phyloP scores from a whole-genome alignment of 2,329 filamentous ascomycete genomes.

The Epichloe sp. region DNA sequence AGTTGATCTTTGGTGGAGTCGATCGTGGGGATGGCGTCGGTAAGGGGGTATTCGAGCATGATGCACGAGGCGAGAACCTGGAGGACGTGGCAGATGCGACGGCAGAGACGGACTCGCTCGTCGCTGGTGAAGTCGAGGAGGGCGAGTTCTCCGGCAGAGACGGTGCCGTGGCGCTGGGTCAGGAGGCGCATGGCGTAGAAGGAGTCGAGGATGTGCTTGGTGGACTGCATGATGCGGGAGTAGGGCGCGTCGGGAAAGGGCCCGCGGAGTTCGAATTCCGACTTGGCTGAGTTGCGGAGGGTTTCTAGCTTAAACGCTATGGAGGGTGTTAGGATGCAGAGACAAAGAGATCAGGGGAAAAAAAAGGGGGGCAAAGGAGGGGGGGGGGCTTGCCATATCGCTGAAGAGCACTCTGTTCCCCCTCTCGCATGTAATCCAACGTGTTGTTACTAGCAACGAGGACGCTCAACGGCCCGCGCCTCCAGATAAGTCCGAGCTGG shows the following conservation, averaged over 20 bases:
- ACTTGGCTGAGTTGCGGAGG: constrained; percentile 58
- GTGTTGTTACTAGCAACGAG: constrained; percentile 47
- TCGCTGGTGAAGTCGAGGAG: constrained; percentile 66
- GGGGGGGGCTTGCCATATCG: constrained; percentile 41
- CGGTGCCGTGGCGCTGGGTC: constrained; percentile 63
- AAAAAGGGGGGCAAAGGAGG: not conserved
- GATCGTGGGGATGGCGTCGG: constrained; percentile 75
- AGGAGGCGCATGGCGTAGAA: constrained; percentile 96
- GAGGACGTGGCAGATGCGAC: constrained; percentile 79
- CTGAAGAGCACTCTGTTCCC: constrained; percentile 78
- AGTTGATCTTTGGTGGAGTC: constrained; percentile 69
- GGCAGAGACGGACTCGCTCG: constrained; percentile 70
- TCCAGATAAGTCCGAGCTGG: constrained; percentile 93
- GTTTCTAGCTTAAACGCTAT: constrained; percentile 56
- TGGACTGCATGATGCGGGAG: constrained; percentile 62
- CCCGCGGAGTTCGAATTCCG: constrained; percentile 77
- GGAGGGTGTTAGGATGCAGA: not conserved
- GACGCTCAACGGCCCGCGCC: constrained; percentile 72
- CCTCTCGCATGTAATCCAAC: constrained; percentile 68
- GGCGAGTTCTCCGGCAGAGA: constrained; percentile 68
- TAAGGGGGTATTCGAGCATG: constrained; percentile 88
- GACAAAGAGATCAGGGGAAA: not conserved
- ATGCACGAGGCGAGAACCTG: constrained; percentile 82
- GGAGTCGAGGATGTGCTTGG: constrained; percentile 74
- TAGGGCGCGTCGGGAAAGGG: constrained; percentile 71